Conservation (phyloP, 2,329 filamentous ascomycete species). For the Dichotomopilus funicola region DNA sequence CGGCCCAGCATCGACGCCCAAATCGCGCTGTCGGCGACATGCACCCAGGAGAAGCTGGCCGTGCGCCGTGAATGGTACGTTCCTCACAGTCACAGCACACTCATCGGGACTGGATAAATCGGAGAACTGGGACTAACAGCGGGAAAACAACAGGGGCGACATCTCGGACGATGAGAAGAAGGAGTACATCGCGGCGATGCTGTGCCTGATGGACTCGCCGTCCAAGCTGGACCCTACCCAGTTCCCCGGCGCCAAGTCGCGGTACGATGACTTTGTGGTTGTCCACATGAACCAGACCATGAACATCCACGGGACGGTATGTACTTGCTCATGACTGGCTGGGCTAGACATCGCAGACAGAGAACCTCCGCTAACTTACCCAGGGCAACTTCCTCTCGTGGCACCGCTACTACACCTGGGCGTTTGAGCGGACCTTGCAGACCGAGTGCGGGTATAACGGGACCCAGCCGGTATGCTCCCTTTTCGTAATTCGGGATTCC, state of each 20-base stretch:
- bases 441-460: slow-evolving; percentile 38
- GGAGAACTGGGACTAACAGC: neutral
- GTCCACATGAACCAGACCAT: slow-evolving; percentile 33
- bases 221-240: slow-evolving; percentile 26
- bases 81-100: neutral
- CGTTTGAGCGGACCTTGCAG: slow-evolving; percentile 34
- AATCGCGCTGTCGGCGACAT: slow-evolving; percentile 29
- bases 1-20: slow-evolving; percentile 23
- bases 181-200: slow-evolving; percentile 30
- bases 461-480: slow-evolving; percentile 31
- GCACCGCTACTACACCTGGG: slow-evolving; percentile 37
- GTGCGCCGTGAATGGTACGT: slow-evolving; percentile 29
- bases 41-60: slow-evolving; percentile 27
- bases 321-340: neutral
- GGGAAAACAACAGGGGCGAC: slow-evolving; percentile 24
- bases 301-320: slow-evolving; percentile 27
- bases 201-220: slow-evolving; percentile 29
- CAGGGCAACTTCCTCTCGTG: slow-evolving; percentile 36
- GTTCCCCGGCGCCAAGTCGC: slow-evolving; percentile 29
- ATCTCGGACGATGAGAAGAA: slow-evolving; percentile 25
- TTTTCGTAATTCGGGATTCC: neutral
- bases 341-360: too few species aligned
- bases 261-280: slow-evolving; percentile 34
- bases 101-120: too few species aligned
- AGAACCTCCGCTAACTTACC: too few species aligned